Percentiles rank a stretch among this genome's conserved stretches.
Evolutionary conservation across 202 grass and related monocot genomes (phyloP).

Genomic region (Digitaria exilis): DNA sequence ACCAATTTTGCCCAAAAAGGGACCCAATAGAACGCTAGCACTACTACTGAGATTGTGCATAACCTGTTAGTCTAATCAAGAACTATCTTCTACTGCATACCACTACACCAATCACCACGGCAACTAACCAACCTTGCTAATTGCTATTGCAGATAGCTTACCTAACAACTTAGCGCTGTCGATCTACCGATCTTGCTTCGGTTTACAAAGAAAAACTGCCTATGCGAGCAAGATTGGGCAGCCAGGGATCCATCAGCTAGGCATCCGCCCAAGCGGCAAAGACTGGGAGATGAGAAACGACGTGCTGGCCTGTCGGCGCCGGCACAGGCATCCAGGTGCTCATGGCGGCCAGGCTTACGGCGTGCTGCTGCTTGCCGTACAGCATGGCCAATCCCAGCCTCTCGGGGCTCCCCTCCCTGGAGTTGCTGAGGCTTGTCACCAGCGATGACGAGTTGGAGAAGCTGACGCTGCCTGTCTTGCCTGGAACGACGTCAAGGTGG

Average conservation of each 20-base stretch:
- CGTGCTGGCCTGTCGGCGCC: background rate
- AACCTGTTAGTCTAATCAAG: background rate
- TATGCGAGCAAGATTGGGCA: conserved; percentile 17
- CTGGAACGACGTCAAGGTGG: conserved; percentile 14
- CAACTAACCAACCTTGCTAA: conserved; percentile 5
- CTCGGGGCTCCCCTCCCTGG: conserved; percentile 72
- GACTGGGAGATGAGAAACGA: conserved; percentile 55
- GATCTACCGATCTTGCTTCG: conserved; percentile 19
- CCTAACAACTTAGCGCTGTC: background rate
- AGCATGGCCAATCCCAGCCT: conserved; percentile 44
- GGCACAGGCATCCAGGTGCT: conserved; percentile 82
- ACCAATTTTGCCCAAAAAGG: conserved; percentile 23
- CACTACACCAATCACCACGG: conserved; percentile 18
- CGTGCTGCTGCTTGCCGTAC: conserved; percentile 49
- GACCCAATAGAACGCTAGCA: conserved; percentile 26
- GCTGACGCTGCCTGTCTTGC: conserved; percentile 54
- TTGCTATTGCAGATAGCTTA: background rate
- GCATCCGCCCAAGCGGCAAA: conserved; percentile 80
- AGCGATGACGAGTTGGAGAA: conserved; percentile 64
- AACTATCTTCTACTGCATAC: conserved; percentile 25
- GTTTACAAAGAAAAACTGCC: conserved; percentile 28
- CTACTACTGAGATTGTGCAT: conserved; percentile 14
- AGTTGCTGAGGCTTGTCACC: conserved; percentile 64
- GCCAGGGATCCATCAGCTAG: background rate
- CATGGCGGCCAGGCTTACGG: conserved; percentile 16